A percentile compares a stretch with the other conserved stretches of the same genome.
Conservation (phyloP, 2,329 filamentous ascomycete genomes). For the Plectosphaerella cucumerina region DNA sequence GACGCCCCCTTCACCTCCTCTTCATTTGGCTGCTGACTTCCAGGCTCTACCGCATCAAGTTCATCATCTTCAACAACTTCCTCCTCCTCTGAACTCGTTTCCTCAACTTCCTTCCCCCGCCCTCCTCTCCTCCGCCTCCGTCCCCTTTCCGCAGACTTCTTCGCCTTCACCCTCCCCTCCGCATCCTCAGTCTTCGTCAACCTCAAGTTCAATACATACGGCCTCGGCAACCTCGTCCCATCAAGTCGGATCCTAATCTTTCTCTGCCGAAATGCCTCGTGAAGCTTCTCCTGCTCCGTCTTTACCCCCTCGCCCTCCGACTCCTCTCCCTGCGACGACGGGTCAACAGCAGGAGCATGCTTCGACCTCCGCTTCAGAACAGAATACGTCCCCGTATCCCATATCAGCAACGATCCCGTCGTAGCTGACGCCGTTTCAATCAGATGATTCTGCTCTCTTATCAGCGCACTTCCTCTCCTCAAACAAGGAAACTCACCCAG, state of each 20-base stretch:
- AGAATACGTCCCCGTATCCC: constrained; percentile 58
- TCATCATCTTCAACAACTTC: constrained; percentile 16
- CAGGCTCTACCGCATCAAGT: constrained; percentile 10
- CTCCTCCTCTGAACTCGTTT: constrained; percentile 14
- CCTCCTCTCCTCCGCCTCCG: constrained; percentile 1
- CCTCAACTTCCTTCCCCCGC: background rate
- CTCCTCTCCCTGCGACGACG: constrained; percentile 22
- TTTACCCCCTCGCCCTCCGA: background rate
- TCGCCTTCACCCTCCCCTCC: constrained; percentile 21
- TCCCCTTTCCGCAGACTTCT: background rate
- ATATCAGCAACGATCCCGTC: constrained; percentile 57
- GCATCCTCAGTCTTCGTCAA: constrained; percentile 41
- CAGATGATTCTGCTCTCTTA: constrained; percentile 47
- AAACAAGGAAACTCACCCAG: constrained; percentile 36
- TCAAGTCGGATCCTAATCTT: constrained; percentile 55
- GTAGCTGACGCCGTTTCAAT: constrained; percentile 50
- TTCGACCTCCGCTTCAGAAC: constrained; percentile 41
- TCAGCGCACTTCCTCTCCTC: background rate
- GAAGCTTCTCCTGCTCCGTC: constrained; percentile 43
- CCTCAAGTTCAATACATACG: constrained; percentile 51
- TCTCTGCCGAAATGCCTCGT: constrained; percentile 45
- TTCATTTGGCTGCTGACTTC: background rate
- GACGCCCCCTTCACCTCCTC: background rate
- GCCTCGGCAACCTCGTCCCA: constrained; percentile 46
- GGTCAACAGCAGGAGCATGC: constrained; percentile 22